A percentile compares a stretch with the other conserved stretches of the same genome.
Evolutionary conservation across 2,329 filamentous ascomycete genomes (phyloP).

Genomic region (Fusarium sp.): DNA sequence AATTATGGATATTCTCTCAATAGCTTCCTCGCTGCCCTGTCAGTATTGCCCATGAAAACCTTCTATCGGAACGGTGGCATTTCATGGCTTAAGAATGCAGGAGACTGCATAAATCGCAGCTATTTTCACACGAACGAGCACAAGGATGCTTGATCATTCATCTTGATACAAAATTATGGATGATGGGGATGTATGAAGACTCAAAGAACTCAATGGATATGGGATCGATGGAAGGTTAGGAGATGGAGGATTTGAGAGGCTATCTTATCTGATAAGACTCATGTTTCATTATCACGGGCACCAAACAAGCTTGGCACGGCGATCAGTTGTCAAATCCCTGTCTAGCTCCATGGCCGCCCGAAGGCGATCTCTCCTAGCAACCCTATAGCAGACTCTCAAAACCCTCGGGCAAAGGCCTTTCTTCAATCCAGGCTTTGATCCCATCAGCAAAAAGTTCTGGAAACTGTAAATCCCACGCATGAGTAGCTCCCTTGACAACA

Average conservation of each 20-base stretch:
- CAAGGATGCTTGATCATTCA: not conserved
- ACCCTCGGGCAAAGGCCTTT: constrained; percentile 35
- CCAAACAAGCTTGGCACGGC: not conserved
- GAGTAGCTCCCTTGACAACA: constrained; percentile 49
- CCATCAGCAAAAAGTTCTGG: constrained; percentile 50
- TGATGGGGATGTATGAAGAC: not conserved
- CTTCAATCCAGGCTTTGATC: constrained; percentile 50
- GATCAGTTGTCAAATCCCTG: not conserved
- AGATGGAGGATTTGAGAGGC: not conserved
- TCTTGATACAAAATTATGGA: not conserved
- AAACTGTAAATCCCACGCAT: constrained; percentile 54
- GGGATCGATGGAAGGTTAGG: not conserved
- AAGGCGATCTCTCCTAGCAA: not conserved
- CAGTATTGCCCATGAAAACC: not conserved
- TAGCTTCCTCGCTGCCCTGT: not conserved
- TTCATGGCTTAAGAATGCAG: not conserved
- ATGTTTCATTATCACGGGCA: not conserved
- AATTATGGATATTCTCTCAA: too few species aligned
- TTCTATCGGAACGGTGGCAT: not conserved
- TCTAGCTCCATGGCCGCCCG: too few species aligned
- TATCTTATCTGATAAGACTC: not conserved
- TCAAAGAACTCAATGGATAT: not conserved
- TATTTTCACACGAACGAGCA: not conserved
- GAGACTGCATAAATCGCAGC: not conserved
- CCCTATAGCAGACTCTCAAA: constrained; percentile 16